Evolutionary conservation across 23 red algal genomes (phyloP).

Genomic region (Gracilariopsis chorda): DNA sequence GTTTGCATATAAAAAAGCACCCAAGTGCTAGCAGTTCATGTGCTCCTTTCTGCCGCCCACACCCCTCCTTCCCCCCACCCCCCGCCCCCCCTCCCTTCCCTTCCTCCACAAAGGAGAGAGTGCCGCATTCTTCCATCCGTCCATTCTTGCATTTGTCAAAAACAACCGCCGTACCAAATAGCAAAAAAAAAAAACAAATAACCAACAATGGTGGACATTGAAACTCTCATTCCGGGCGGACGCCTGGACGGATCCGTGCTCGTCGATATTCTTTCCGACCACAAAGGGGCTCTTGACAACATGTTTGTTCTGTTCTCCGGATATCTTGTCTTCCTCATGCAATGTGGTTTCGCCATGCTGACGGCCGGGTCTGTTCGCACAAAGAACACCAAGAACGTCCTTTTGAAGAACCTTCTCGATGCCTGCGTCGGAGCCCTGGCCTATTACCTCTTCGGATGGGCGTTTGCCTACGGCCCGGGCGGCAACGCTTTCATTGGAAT

Average conservation of each 20-base stretch:
- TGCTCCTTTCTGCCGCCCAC: too few relatives aligned
- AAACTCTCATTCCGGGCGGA: not conserved
- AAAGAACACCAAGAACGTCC: conserved; percentile 93
- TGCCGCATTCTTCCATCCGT: not conserved
- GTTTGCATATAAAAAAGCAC: too few relatives aligned
- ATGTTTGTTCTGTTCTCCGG: conserved; percentile 90
- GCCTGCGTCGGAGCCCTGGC: conserved; percentile 83
- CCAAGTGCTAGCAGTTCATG: too few relatives aligned
- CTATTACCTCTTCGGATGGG: conserved; percentile 87
- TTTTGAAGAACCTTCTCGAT: conserved; percentile 83
- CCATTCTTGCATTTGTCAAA: too few relatives aligned
- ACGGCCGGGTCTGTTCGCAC: conserved; percentile 86
- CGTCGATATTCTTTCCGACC: not conserved
- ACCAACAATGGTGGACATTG: not conserved
- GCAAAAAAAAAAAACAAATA: not conserved
- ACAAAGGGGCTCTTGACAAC: conserved; percentile 23
- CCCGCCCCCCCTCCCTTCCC: not conserved
- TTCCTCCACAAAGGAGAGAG: not conserved
- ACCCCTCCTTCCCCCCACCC: not conserved
- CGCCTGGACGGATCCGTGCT: not conserved
- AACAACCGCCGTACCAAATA: too few relatives aligned
- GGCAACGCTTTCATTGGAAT: conserved; percentile 83
- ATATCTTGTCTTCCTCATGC: conserved; percentile 97
- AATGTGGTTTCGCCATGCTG: conserved; percentile 97
- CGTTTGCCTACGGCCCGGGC: conserved; percentile 77